Conservation (phyloP, 345 rosid genomes). For the Lepidium sativum region DNA sequence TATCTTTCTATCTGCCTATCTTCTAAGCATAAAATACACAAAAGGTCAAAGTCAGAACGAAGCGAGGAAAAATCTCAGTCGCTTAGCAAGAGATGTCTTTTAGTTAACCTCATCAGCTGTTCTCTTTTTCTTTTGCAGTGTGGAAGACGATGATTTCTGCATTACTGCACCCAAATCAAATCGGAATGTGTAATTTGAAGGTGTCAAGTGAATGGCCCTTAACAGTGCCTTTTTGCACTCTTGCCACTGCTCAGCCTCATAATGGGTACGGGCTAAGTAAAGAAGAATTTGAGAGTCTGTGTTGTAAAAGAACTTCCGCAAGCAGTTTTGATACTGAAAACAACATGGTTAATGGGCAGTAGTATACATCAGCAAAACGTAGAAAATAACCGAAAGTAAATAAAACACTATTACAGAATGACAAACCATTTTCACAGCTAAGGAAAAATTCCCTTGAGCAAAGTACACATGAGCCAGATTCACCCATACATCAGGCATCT, state of each 20-base stretch:
- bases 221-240: slow-evolving; percentile 92
- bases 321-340: slow-evolving; percentile 93
- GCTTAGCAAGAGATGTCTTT: background rate
- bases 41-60: background rate
- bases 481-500: slow-evolving; percentile 98
- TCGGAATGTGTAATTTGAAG: slow-evolving; percentile 85
- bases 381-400: background rate
- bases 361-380: background rate
- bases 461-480: slow-evolving; percentile 96
- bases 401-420: background rate
- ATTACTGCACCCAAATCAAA: slow-evolving; percentile 97
- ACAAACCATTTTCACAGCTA: slow-evolving; percentile 92
- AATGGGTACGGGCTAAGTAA: slow-evolving; percentile 89
- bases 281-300: slow-evolving; percentile 92
- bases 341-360: slow-evolving; percentile 1
- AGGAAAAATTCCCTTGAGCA: slow-evolving; percentile 91
- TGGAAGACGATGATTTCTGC: slow-evolving; percentile 97
- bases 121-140: slow-evolving; percentile 83
- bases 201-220: slow-evolving; percentile 91
- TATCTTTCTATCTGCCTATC: background rate
- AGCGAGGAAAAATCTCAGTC: slow-evolving; percentile 3
- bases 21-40: background rate
- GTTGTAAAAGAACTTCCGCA: slow-evolving; percentile 81
- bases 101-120: slow-evolving; percentile 81
- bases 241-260: slow-evolving; percentile 99